phyloP scores from a whole-genome alignment of 306 rosid genomes.

The Nissolia schottii region DNA sequence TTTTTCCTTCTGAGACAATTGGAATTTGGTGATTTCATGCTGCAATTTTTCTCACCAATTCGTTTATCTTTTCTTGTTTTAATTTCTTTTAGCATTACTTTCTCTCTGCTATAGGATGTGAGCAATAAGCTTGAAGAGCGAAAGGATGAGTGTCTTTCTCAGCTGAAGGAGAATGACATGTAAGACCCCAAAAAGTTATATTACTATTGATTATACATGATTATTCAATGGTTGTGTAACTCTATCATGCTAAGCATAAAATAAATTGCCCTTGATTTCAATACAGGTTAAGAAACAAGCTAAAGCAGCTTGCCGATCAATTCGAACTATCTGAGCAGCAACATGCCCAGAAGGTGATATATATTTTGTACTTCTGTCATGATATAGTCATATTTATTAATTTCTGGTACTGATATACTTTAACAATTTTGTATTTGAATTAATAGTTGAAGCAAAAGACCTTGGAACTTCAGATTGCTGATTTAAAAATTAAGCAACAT shows the following conservation, averaged over 20 bases:
- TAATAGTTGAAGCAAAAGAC: conserved; percentile 83
- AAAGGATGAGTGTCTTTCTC: conserved; percentile 82
- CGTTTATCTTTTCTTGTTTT: background rate
- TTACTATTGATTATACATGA: too few relatives aligned
- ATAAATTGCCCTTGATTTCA: conserved; percentile 8
- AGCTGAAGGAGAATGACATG: conserved; percentile 94
- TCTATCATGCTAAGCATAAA: background rate
- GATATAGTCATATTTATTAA: conserved; percentile 9
- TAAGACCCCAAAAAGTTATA: conserved; percentile 46
- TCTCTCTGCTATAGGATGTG: conserved; percentile 63
- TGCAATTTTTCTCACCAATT: background rate
- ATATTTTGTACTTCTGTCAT: conserved; percentile 6
- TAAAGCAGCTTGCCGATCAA: conserved; percentile 78
- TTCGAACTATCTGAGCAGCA: conserved; percentile 76
- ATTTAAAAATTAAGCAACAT: conserved; percentile 75
- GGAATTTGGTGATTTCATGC: background rate
- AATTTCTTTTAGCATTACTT: conserved; percentile 5
- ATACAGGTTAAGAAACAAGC: conserved; percentile 78
- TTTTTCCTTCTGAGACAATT: background rate
- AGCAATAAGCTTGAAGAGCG: conserved; percentile 92
- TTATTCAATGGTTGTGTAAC: background rate
- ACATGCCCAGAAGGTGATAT: conserved; percentile 63
- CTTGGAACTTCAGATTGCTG: conserved; percentile 89
- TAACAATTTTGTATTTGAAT: conserved; percentile 34
- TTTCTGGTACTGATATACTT: conserved; percentile 2